Base-by-base conservation (phyloP, 257 asterid genomes). In the Solanum verrucosum region DNA sequence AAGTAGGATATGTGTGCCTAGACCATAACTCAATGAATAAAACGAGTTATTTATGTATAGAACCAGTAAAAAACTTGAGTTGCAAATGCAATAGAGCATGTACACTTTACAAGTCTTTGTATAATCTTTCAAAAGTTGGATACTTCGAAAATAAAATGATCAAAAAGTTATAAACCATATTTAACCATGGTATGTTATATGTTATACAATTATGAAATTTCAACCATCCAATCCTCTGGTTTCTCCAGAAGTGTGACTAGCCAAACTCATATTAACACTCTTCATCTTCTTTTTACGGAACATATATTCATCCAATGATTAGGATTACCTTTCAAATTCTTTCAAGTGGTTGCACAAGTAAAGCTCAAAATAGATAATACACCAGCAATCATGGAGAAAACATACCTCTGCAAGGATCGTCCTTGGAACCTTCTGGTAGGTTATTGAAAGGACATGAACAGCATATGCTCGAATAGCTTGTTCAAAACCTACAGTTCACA, bases 381-480 rank as follows among this genome's bases (percentile, higher is more conserved):
- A 49, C 86, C 21, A 82, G 70, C 86, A 82, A 78, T 16, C 42
- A 49, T 29, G 85, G 29, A 71, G 37, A 88, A 88, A 86, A 60
- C 92, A 84, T 94, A 96, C 99, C 99, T 95, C 98, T 35, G 99
- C 99, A 84, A 96, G 93, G 83, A 95, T 91, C 75, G 98, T 71
- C 88, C 97, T 93, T 2, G 96, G 91, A 75, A 94, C 93, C 83
- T 91, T 95, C 86, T 91, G 98, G 89, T 95, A 94, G 89, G 98
- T 93, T 85, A 96, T 92, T 72, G 98, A 94, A 78, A 96, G 96
- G 85, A 95, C 92, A 87, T 95, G 98, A 87, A 96, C 81, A 63
- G 98, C 97, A 89, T 94, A 96, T 86, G 92, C 95, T 89, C 92
- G 98, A 89, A 95, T 91, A 87, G 98, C 99, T 93, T 95, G 97